Base-by-base conservation (phyloP, 2,329 filamentous ascomycete species). In the Penicillium sp. region DNA sequence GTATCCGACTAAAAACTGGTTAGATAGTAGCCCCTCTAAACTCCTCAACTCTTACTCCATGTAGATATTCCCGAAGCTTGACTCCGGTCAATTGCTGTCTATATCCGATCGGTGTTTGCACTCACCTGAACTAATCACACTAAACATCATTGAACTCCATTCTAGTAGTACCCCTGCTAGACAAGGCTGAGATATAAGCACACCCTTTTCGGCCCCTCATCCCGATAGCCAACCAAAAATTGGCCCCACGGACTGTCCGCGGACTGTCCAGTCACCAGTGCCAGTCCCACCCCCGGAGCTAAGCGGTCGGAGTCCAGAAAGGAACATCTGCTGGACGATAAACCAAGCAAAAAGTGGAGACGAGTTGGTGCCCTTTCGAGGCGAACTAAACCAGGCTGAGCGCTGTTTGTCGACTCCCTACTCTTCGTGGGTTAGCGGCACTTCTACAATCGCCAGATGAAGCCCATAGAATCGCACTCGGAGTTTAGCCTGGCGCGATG, bases 401-500 rank as follows among this genome's bases (percentile, higher is more conserved):
- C 40, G 12, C 28, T 35, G 7, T 40, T 26, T 13, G 56, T 50
- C 45, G 35, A 44, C n/a, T 30, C 33, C 12, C 51, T 28, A 15
- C 56, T 33, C 12, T 33, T 51, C 26, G 13, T 19, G 56, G 47
- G 15, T 51, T 42, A 30, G n/a, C 26, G 35, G 37, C 33, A 22
- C 10, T 53, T 12, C 24, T 40, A 10, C n/a, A 35, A 58, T 42
- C 22, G 30, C 42, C 38, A 44, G 19, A 24, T 47, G 24, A 24
- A 24, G 28, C 26, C 47, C 9, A 40, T 24, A 22, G n/a, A n/a
- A 40, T 38, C 22, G 38, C 28, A 19, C 55, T 62, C 60, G 60
- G 60, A 51, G 40, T 53, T 62, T 55, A 62, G 47, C 38, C 40
- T 26, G 38, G 33, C 57, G 47, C 56, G 37, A 62, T 55, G 57